Percentiles rank a stretch among this genome's conserved stretches.
These are phyloP conservation scores for Colletotrichum costaricense DNA, from an alignment of 2,329 filamentous ascomycete species.

Conservation along the genomic window DNA sequence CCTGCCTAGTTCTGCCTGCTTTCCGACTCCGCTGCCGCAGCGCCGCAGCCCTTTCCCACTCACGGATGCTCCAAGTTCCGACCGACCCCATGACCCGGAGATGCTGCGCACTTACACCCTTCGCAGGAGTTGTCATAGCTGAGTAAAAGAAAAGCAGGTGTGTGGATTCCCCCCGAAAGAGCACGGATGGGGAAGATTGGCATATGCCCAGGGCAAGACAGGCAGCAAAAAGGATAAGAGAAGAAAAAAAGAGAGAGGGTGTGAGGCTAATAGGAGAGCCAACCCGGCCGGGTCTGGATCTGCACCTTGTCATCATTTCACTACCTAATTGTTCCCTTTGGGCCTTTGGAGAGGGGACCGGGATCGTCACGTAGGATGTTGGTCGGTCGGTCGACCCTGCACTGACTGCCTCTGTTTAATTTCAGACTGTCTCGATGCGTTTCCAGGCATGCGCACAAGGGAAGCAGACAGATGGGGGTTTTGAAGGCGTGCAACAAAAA, in stretches of 20 bases:
- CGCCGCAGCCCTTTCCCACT: background rate
- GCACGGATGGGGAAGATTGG: background rate
- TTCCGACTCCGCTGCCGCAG: background rate
- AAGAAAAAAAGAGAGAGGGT: background rate
- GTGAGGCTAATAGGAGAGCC: background rate
- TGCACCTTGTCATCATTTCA: background rate
- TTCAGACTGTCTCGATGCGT: background rate
- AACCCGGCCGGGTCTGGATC: background rate
- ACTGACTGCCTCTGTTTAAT: background rate
- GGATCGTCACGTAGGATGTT: background rate
- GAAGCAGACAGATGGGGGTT: background rate
- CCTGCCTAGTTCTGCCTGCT: background rate
- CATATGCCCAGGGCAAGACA: background rate
- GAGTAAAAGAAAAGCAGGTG: background rate
- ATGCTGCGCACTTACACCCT: background rate
- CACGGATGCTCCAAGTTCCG: too few species aligned
- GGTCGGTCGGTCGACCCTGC: background rate
- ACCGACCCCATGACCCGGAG: background rate
- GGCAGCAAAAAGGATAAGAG: background rate
- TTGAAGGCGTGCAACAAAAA: background rate
- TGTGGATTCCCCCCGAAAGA: background rate
- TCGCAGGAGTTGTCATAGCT: background rate
- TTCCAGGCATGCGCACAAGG: background rate
- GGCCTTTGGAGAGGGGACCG: background rate
- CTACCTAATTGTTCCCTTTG: background rate